phyloP scores from a whole-genome alignment of 768 basidiomycete genomes.

The Peribolospora kevripleyi region DNA sequence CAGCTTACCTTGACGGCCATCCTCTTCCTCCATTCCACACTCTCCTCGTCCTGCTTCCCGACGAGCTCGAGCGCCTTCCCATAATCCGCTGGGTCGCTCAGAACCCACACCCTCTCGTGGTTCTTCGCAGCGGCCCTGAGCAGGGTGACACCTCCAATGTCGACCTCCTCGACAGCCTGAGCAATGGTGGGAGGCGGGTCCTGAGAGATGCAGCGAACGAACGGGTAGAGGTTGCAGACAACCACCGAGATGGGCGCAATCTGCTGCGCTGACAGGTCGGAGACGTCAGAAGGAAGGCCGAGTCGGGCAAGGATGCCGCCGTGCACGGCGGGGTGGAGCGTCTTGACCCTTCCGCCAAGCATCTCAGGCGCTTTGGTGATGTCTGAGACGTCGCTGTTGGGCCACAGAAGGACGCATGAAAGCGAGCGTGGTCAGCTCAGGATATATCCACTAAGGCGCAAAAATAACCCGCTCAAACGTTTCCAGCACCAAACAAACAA shows the following conservation, averaged over 20 bases:
- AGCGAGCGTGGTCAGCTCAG: background rate
- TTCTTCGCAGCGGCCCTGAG: slow-evolving; percentile 96
- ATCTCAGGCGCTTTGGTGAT: slow-evolving; percentile 97
- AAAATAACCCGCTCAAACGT: background rate
- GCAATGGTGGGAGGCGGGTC: slow-evolving; percentile 63
- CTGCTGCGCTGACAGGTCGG: slow-evolving; percentile 53
- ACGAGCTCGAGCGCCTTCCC: too few species aligned
- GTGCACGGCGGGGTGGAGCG: slow-evolving; percentile 89
- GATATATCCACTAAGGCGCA: background rate
- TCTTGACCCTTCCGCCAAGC: slow-evolving; percentile 95
- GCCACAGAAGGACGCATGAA: background rate
- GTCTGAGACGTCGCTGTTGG: slow-evolving; percentile 69
- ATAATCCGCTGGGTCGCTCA: slow-evolving; percentile 14
- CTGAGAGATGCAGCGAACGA: slow-evolving; percentile 67
- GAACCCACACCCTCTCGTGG: slow-evolving; percentile 68
- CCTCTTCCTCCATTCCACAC: slow-evolving; percentile 33
- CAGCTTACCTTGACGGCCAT: slow-evolving; percentile 36
- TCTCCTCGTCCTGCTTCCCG: slow-evolving; percentile 23
- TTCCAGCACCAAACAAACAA: background rate
- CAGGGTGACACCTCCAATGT: slow-evolving; percentile 94
- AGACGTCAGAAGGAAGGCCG: slow-evolving; percentile 65
- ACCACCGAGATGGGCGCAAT: slow-evolving; percentile 91
- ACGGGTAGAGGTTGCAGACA: slow-evolving; percentile 97
- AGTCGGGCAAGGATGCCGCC: slow-evolving; percentile 81
- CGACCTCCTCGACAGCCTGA: slow-evolving; percentile 88